phyloP scores from a whole-genome alignment of 2,329 filamentous ascomycete genomes.

The Colletotrichum destructivum region DNA sequence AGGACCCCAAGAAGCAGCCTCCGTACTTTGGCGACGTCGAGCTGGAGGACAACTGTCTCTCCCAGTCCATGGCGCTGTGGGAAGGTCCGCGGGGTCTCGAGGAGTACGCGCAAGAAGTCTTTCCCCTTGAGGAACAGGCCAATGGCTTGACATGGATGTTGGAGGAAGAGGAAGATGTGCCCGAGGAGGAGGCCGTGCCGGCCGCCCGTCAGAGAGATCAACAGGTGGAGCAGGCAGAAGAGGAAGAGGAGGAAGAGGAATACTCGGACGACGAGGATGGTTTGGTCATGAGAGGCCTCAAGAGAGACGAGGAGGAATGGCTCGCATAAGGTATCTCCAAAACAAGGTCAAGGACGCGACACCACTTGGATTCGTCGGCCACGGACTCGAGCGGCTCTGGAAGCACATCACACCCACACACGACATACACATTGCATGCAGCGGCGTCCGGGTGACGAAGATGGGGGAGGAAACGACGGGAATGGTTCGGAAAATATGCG shows the following conservation, averaged over 20 bases:
- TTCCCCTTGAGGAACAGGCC: conserved; percentile 93
- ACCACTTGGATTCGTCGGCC: conserved; percentile 26
- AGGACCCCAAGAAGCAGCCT: conserved; percentile 70
- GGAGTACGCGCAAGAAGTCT: conserved; percentile 95
- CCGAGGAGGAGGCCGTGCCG: conserved; percentile 47
- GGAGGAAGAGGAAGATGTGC: conserved; percentile 63
- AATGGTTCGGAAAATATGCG: conserved; percentile 30
- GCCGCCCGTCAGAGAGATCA: conserved; percentile 45
- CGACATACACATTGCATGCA: conserved; percentile 37
- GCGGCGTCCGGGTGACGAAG: conserved; percentile 33
- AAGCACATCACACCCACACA: conserved; percentile 21
- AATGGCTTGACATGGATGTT: conserved; percentile 96
- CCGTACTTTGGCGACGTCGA: conserved; percentile 74
- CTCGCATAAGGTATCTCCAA: conserved; percentile 58
- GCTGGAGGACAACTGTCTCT: conserved; percentile 76
- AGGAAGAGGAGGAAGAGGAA: conserved; percentile 58
- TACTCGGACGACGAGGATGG: conserved; percentile 71
- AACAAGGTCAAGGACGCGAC: background rate
- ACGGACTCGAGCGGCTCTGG: conserved; percentile 9
- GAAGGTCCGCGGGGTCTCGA: conserved; percentile 91
- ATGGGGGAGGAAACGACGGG: conserved; percentile 21
- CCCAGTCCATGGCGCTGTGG: conserved; percentile 87
- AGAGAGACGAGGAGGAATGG: conserved; percentile 73
- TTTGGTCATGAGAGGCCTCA: conserved; percentile 69
- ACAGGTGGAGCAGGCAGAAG: conserved; percentile 55